Percentiles rank a stretch among this genome's conserved stretches.
These are phyloP conservation scores for Esteya vermicola DNA, from an alignment of 2,329 filamentous ascomycete genomes.

Conservation along the genomic window DNA sequence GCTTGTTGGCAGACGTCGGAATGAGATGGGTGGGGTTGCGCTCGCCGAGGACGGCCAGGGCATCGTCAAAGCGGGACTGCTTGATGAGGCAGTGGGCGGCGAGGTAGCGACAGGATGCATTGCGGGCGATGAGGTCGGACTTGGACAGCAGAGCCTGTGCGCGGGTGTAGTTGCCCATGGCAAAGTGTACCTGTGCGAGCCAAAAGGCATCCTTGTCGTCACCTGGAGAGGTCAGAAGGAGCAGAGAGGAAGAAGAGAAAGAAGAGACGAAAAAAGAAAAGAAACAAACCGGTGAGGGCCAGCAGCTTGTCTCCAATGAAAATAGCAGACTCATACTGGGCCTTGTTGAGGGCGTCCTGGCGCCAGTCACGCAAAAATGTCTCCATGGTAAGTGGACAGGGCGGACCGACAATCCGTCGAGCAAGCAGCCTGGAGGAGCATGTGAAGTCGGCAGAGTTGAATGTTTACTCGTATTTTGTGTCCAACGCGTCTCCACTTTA, in stretches of 20 bases:
- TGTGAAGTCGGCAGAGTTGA: too few species aligned
- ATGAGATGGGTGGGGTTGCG: slow-evolving; percentile 88
- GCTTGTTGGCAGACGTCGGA: slow-evolving; percentile 43
- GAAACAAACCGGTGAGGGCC: slow-evolving; percentile 70
- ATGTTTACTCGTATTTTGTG: too few species aligned
- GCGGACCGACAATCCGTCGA: too few species aligned
- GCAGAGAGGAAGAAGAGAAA: slow-evolving; percentile 3
- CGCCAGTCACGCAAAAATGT: slow-evolving; percentile 87
- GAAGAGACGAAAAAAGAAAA: not conserved
- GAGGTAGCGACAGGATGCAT: slow-evolving; percentile 79
- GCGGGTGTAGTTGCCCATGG: slow-evolving; percentile 85
- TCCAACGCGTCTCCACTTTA: too few species aligned
- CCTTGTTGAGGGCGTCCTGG: slow-evolving; percentile 87
- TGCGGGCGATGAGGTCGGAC: slow-evolving; percentile 68
- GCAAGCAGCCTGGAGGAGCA: too few species aligned
- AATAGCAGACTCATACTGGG: slow-evolving; percentile 91
- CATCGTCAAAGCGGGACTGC: slow-evolving; percentile 80
- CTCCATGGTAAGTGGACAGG: slow-evolving; percentile 49
- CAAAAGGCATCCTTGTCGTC: slow-evolving; percentile 91
- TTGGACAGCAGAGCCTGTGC: slow-evolving; percentile 75
- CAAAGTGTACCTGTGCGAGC: slow-evolving; percentile 97
- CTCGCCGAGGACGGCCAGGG: slow-evolving; percentile 73
- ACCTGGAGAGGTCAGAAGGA: slow-evolving; percentile 38
- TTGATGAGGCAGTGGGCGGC: slow-evolving; percentile 91
- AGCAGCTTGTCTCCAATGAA: slow-evolving; percentile 96